These are phyloP conservation scores for Xylona heveae DNA, from an alignment of 495 filamentous ascomycete species.

Conservation along the genomic window DNA sequence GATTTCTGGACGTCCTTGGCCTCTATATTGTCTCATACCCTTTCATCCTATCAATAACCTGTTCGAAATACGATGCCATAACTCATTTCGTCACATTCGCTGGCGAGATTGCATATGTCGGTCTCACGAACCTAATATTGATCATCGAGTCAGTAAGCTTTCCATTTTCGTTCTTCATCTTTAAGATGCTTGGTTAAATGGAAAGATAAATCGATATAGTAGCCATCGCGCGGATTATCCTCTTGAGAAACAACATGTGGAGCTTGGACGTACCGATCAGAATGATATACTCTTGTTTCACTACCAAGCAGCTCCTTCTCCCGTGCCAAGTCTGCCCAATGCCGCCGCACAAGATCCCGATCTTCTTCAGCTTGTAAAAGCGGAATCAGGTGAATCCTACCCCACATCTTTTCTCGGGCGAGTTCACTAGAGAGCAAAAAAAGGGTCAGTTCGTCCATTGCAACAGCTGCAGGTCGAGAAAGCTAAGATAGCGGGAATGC, in stretches of 20 bases:
- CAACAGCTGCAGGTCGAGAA: background rate
- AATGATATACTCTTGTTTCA: constrained; percentile 66
- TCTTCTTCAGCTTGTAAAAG: constrained; percentile 90
- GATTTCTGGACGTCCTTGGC: too few relatives aligned
- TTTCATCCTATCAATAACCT: too few relatives aligned
- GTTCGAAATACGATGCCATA: too few relatives aligned
- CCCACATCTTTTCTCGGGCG: constrained; percentile 93
- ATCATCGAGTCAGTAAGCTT: too few relatives aligned
- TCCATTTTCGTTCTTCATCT: too few relatives aligned
- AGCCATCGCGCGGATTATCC: background rate
- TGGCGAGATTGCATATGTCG: constrained; percentile 45
- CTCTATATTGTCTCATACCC: too few relatives aligned
- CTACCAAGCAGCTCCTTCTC: constrained; percentile 77
- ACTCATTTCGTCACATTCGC: constrained; percentile 26
- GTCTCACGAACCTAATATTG: constrained; percentile 40
- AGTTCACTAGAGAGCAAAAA: constrained; percentile 42
- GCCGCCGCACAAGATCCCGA: constrained; percentile 71
- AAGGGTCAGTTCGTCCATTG: background rate
- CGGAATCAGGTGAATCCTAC: constrained; percentile 78
- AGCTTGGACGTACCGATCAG: constrained; percentile 47
- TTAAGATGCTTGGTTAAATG: too few relatives aligned
- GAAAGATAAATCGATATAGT: background rate
- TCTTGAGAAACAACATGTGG: background rate
- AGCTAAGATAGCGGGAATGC: too few relatives aligned
- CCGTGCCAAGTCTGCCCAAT: constrained; percentile 65